Base-by-base conservation (phyloP, 768 basidiomycete genomes). In the Tulasnella calospora region DNA sequence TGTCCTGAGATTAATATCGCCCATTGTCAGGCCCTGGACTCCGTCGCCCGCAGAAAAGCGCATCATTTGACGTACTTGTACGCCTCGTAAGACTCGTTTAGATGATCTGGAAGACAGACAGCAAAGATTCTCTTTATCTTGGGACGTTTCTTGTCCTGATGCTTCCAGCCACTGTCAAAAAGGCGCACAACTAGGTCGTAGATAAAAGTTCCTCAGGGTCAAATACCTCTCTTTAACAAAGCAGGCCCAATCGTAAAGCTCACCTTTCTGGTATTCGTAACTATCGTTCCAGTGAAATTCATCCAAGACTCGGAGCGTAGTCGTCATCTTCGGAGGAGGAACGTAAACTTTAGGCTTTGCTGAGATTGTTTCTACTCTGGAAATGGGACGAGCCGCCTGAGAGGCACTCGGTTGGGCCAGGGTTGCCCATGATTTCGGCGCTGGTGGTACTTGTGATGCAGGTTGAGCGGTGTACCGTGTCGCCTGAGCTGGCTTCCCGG, bases 151-250 rank as follows among this genome's bases (percentile, higher is more conserved):
- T 51, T 74, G 19, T 74, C 3, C 41, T 5, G 23, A 30, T 74
- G 73, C 30, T 74, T 9, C 73, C 73, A 74, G n/a, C 73, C 73
- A 33, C 30, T 30, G 7, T 33, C 23, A n/a, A 74, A 74, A 6
- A 74, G 73, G 15, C 71, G 38, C 1, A 40, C 38, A 21, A 73
- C 71, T 73, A 30, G 38, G 2, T 38, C 13, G 47, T 21, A 51
- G 19, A 23, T n/a, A 23, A n/a, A 5, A 23, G 38, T 40, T 13
- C 13, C 9, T 61, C 8, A 61, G 57, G n/a, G n/a, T n/a, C 57
- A 9, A 30, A n/a, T 19, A 27, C 57, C 8, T 6, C 15, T 21
- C 6, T 55, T 21, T n/a, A 23, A 13, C 21, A 67, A 27, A 6
- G 5, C 33, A 13, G 27, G 33, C 30, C 27, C n/a, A 15, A 33